Evolutionary conservation across 768 basidiomycete genomes (phyloP).

Genomic region (Mycena crocata): DNA sequence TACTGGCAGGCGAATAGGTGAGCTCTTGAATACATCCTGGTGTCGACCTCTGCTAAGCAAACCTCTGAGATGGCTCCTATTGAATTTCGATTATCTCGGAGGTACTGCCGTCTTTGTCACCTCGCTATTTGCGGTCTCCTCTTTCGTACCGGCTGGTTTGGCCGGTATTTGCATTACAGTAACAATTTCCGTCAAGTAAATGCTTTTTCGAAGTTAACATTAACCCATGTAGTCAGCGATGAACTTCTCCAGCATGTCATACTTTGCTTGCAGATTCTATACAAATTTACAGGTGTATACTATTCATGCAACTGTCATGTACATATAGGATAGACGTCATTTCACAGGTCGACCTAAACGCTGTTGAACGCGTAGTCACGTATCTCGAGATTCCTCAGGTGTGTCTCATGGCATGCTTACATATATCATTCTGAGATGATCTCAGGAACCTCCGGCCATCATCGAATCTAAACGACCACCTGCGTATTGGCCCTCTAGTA

Average conservation of each 20-base stretch:
- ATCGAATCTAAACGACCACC: constrained; percentile 83
- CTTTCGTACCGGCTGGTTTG: constrained; percentile 67
- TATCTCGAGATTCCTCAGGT: not conserved
- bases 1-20: no score
- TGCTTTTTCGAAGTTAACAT: constrained; percentile 31
- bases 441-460: constrained; percentile 84
- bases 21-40: no score
- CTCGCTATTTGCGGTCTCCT: constrained; percentile 77
- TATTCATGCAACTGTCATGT: constrained; percentile 54
- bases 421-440: constrained; percentile 37
- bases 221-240: no score
- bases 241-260: constrained; percentile 65
- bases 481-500: constrained; percentile 91
- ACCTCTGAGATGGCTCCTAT: not conserved
- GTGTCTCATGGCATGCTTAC: no score
- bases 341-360: not conserved
- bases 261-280: constrained; percentile 14
- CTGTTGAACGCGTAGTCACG: not conserved
- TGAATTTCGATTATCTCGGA: not conserved
- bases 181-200: constrained; percentile 72
- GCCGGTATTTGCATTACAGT: constrained; percentile 57
- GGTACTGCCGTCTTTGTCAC: constrained; percentile 83
- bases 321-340: constrained; percentile 53
- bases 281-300: constrained; percentile 11
- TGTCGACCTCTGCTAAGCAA: not conserved